Percentiles rank a stretch among this genome's conserved stretches.
Conservation (phyloP, 306 rosid species). For the Sindora glabra region DNA sequence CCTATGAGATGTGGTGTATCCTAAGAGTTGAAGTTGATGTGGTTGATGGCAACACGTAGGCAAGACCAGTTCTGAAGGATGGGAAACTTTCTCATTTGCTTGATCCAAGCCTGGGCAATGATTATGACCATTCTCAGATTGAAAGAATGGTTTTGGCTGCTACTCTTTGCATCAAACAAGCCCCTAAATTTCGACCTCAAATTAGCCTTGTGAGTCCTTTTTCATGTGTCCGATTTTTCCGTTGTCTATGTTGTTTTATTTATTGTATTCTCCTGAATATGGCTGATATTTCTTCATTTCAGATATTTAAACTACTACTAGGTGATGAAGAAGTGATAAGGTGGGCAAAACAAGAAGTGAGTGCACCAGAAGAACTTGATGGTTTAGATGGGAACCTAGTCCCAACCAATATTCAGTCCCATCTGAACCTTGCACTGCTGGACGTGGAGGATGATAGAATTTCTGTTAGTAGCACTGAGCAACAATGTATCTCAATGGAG, state of each 20-base stretch:
- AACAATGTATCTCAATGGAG: slow-evolving; percentile 65
- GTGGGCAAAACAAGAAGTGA: slow-evolving; percentile 69
- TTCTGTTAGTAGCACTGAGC: slow-evolving; percentile 60
- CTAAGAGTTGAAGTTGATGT: slow-evolving; percentile 2
- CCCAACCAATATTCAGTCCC: slow-evolving; percentile 62
- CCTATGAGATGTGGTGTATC: no score
- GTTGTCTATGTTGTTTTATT: neutral
- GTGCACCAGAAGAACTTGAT: slow-evolving; percentile 38
- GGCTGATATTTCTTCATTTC: slow-evolving; percentile 9
- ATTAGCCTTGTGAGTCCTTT: slow-evolving; percentile 54
- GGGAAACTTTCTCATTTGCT: slow-evolving; percentile 63
- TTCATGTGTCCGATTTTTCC: neutral
- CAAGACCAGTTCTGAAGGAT: slow-evolving; percentile 60
- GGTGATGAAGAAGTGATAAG: slow-evolving; percentile 72
- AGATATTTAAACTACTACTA: slow-evolving; percentile 76
- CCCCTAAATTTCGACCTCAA: slow-evolving; percentile 60
- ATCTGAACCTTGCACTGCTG: slow-evolving; percentile 69
- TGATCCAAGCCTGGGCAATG: slow-evolving; percentile 58
- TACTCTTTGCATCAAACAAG: slow-evolving; percentile 69
- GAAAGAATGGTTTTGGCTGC: slow-evolving; percentile 80
- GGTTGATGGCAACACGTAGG: slow-evolving; percentile 42
- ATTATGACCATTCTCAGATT: slow-evolving; percentile 43
- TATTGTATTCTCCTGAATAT: neutral
- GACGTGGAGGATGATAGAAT: slow-evolving; percentile 66
- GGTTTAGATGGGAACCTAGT: slow-evolving; percentile 45